These are phyloP conservation scores for Meripilus lineatus DNA, from an alignment of 1,284 basidiomycete genomes.

Conservation along the genomic window DNA sequence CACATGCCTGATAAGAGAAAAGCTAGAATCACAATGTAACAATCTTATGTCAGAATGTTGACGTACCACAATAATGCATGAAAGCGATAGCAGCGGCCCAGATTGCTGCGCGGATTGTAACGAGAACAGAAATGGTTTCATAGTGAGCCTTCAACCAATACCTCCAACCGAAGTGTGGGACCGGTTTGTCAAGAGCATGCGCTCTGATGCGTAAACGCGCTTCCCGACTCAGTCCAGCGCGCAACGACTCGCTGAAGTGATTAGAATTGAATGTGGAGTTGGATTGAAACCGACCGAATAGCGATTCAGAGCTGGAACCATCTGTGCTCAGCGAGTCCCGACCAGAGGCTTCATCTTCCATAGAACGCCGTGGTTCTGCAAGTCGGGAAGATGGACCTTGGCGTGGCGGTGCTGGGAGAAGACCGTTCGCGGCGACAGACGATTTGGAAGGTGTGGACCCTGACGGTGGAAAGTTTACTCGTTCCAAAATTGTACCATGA, in stretches of 20 bases:
- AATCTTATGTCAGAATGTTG: no score
- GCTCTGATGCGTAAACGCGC: conserved; percentile 25
- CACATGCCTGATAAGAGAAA: conserved; percentile 20
- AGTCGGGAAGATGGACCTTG: background rate
- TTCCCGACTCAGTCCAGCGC: conserved; percentile 25
- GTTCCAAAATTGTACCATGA: no score
- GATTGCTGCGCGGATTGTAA: conserved; percentile 21
- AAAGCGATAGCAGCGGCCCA: conserved; percentile 26
- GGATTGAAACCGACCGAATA: conserved; percentile 1
- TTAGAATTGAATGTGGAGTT: conserved; percentile 3
- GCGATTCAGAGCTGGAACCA: conserved; percentile 6
- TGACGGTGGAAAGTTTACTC: background rate
- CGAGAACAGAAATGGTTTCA: conserved; percentile 15
- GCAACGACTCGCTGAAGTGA: conserved; percentile 22
- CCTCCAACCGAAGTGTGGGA: conserved; percentile 23
- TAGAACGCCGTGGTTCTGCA: background rate
- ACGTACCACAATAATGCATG: conserved; percentile 28
- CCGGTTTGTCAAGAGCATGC: conserved; percentile 21
- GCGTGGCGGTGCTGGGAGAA: background rate
- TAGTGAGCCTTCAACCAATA: conserved; percentile 23
- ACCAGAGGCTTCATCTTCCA: background rate
- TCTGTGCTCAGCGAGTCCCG: conserved; percentile 12
- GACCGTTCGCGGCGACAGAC: background rate
- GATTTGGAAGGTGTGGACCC: background rate
- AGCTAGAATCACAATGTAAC: background rate